phyloP scores from a whole-genome alignment of 371 early-diverging fungal genomes.

The Lichtheimia ramosa region DNA sequence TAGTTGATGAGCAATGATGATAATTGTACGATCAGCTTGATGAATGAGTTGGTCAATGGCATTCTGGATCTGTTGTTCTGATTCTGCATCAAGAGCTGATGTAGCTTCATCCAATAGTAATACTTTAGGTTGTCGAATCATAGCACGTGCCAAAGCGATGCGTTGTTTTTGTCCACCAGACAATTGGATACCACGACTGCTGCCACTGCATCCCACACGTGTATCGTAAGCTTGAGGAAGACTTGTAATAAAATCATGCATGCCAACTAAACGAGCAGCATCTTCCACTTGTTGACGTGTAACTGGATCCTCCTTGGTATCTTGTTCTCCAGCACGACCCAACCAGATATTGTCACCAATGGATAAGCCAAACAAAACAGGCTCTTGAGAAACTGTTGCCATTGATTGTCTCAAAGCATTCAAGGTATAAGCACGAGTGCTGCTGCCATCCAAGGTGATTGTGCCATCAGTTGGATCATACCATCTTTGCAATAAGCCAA shows the following conservation, averaged over 20 bases:
- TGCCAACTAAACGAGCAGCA: slow-evolving; percentile 68
- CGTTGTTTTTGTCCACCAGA: slow-evolving; percentile 28
- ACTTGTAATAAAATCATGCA: slow-evolving; percentile 71
- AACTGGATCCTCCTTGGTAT: slow-evolving; percentile 20
- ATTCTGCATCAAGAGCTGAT: slow-evolving; percentile 85
- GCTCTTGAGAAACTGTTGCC: slow-evolving; percentile 89
- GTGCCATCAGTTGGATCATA: slow-evolving; percentile 73
- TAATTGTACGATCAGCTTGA: slow-evolving; percentile 56
- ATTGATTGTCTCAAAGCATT: slow-evolving; percentile 66
- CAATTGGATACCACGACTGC: slow-evolving; percentile 60
- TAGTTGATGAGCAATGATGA: slow-evolving; percentile 70
- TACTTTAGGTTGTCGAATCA: slow-evolving; percentile 81
- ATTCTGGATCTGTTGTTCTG: slow-evolving; percentile 86
- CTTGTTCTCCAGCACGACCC: slow-evolving; percentile 39
- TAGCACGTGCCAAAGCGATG: slow-evolving; percentile 49
- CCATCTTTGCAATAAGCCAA: slow-evolving; percentile 84
- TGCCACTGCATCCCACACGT: slow-evolving; percentile 44
- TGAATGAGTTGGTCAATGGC: slow-evolving; percentile 74
- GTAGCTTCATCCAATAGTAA: slow-evolving; percentile 96
- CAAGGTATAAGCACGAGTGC: slow-evolving; percentile 62
- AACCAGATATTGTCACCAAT: slow-evolving; percentile 80
- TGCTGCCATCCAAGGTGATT: slow-evolving; percentile 62
- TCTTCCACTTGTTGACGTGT: slow-evolving; percentile 59
- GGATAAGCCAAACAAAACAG: slow-evolving; percentile 73
- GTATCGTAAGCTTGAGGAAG: slow-evolving; percentile 81